A percentile compares a stretch with the other conserved stretches of the same genome.
Evolutionary conservation across 441 rosid genomes (phyloP).

Genomic region (Pelargonium australe): DNA sequence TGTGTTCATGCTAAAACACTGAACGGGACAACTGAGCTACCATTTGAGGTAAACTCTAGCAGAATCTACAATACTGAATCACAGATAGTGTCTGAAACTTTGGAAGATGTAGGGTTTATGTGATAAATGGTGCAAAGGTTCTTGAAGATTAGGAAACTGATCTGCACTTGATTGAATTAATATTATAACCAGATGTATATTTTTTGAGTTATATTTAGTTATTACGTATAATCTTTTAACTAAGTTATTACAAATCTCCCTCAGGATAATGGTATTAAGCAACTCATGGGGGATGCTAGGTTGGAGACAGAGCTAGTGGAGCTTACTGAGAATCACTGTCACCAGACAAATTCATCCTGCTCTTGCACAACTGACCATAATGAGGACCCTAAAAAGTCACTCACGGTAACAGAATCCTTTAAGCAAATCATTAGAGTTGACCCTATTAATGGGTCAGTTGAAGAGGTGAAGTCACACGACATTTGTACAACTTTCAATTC

Average conservation of each 20-base stretch:
- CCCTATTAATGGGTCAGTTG: constrained; percentile 23
- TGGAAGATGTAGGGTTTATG: not conserved
- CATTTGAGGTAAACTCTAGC: constrained; percentile 38
- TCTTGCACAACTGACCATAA: constrained; percentile 16
- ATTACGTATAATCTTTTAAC: constrained; percentile 21
- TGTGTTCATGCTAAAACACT: constrained; percentile 30
- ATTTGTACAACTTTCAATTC: constrained; percentile 23
- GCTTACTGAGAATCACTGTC: constrained; percentile 20
- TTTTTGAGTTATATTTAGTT: constrained; percentile 5
- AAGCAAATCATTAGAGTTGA: constrained; percentile 19
- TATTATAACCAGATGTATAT: constrained; percentile 5
- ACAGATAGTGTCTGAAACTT: not conserved
- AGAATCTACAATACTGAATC: constrained; percentile 7
- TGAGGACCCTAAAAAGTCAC: constrained; percentile 22
- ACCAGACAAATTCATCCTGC: constrained; percentile 17
- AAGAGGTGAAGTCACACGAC: constrained; percentile 27
- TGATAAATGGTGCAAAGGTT: constrained; percentile 3
- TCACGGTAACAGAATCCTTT: constrained; percentile 19
- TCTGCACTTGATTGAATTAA: constrained; percentile 7
- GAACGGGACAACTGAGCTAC: constrained; percentile 24
- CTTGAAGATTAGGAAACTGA: constrained; percentile 21
- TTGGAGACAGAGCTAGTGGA: constrained; percentile 17
- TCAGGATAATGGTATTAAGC: constrained; percentile 41
- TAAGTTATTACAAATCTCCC: constrained; percentile 31
- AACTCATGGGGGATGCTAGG: constrained; percentile 30